Conservation (phyloP, 2,329 filamentous ascomycete species). For the Stagonosporopsis cucurbitacearum region DNA sequence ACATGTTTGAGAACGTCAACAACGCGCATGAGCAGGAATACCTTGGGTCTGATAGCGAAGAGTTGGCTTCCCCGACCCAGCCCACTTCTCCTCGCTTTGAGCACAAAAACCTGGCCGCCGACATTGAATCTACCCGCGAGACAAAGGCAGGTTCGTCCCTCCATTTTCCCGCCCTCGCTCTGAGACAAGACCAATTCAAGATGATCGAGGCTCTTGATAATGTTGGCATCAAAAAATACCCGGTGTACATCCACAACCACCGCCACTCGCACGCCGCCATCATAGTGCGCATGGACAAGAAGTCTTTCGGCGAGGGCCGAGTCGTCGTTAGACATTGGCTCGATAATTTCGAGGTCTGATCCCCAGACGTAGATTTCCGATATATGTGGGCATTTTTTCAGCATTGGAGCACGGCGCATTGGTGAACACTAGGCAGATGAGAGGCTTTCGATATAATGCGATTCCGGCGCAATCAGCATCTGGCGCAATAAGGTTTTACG, state of each 20-base stretch:
- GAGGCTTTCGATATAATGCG: not conserved
- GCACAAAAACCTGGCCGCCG: constrained; percentile 26
- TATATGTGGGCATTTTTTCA: not conserved
- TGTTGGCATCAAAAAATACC: constrained; percentile 65
- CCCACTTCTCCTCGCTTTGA: constrained; percentile 22
- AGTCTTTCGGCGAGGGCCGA: constrained; percentile 75
- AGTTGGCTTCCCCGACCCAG: constrained; percentile 37
- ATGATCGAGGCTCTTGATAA: constrained; percentile 81
- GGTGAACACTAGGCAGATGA: not conserved
- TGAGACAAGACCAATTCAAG: constrained; percentile 80
- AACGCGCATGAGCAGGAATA: constrained; percentile 74
- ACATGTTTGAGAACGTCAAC: constrained; percentile 76
- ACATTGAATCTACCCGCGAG: constrained; percentile 39
- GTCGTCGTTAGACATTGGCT: constrained; percentile 83
- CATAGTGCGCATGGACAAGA: constrained; percentile 74
- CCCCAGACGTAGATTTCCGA: not conserved
- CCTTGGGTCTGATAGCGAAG: constrained; percentile 63
- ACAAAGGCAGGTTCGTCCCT: constrained; percentile 43
- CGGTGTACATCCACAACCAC: constrained; percentile 76
- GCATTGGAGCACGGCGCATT: not conserved
- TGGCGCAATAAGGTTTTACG: not conserved
- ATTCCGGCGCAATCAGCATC: not conserved
- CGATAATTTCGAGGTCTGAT: constrained; percentile 66
- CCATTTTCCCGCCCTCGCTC: constrained; percentile 73
- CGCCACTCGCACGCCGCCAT: constrained; percentile 88